Base-by-base conservation (phyloP, 2,329 filamentous ascomycete species). In the Byssochlamys sp. region DNA sequence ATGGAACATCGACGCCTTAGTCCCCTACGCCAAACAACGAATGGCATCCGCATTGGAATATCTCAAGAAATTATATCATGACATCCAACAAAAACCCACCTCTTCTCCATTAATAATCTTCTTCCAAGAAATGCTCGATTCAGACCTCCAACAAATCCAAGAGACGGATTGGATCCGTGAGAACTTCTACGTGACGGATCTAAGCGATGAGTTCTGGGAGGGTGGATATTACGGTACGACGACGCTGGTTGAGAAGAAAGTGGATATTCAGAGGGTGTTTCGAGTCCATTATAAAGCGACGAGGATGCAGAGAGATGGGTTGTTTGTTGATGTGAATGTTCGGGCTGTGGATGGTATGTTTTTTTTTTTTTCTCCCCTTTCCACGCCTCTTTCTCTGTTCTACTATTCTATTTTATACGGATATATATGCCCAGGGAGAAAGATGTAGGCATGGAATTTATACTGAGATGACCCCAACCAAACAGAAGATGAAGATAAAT, bases 51-150 rank as follows among this genome's bases (percentile, higher is more conserved):
- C 75, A 1, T 61, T 80, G 2, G 53, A 62, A 4, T 67, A 79
- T 61, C 70, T 79, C 28, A 56, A 73, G 14, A 54, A 59, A 0
- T 62, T 74, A 5, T 60, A 74, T 26, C 58, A 58, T 1, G 63
- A 53, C 11, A 45, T 9, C 7, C 53, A 53, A 45, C 5, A 59
- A 61, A 26, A 49, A 56, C 12, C 50, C 59, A 25, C 49, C 10
- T 28, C 49, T 12, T 24, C 49, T 12, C 49, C 49, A 4, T 12
- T 67, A 1, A 66, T 82, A 3, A 73, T 83, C 58, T 78, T 79
- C 64, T 67, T 84, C 1, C 80, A 83, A 60, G 81, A 84, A 64
- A 83, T 81, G 72, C 68, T 73, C 5, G 60, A 64, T 0, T 69
- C 72, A 0, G 80, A 83, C 58, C 67, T 84, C 6, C 25, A 60